phyloP scores from a whole-genome alignment of 1,284 basidiomycete genomes.

The Pisolithus thermaeus region DNA sequence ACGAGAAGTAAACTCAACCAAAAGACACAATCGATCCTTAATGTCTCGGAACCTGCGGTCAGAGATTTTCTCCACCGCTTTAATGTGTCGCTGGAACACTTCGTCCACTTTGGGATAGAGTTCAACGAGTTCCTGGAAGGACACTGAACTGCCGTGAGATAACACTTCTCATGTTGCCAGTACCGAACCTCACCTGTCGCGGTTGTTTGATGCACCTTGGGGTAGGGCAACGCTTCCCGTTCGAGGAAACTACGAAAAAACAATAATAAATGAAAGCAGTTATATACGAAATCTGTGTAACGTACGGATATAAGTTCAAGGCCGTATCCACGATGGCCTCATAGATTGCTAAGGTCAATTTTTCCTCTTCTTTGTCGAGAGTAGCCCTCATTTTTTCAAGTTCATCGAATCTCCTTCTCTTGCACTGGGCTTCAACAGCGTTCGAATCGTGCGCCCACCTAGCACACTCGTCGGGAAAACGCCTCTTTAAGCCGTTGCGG shows the following conservation, averaged over 20 bases:
- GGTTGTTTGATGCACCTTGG: background rate
- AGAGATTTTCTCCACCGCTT: conserved; percentile 2
- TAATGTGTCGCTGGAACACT: conserved; percentile 2
- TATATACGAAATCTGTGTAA: background rate
- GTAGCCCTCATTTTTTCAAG: background rate
- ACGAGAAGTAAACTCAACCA: conserved; percentile 10
- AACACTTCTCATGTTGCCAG: background rate
- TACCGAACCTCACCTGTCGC: conserved; percentile 9
- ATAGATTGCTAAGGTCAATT: conserved; percentile 14
- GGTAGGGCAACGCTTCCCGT: conserved; percentile 8
- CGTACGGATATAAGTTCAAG: conserved; percentile 24
- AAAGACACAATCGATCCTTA: conserved; percentile 22
- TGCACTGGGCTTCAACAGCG: conserved; percentile 1
- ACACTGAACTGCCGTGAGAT: conserved; percentile 9
- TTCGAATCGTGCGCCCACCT: conserved; percentile 17
- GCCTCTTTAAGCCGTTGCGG: conserved; percentile 24
- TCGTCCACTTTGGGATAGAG: conserved; percentile 16
- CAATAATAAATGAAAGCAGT: background rate
- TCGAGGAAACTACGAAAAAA: conserved; percentile 12
- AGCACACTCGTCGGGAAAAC: conserved; percentile 18
- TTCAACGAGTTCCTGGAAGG: conserved; percentile 7
- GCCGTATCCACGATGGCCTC: conserved; percentile 19
- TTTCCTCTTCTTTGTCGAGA: conserved; percentile 3
- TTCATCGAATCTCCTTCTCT: background rate
- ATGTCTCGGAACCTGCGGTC: conserved; percentile 8